A percentile compares a stretch with the other conserved stretches of the same genome.
These are phyloP conservation scores for Wallacemonas sp. DNA, from an alignment of 208 protist genomes.

Conservation along the genomic window DNA sequence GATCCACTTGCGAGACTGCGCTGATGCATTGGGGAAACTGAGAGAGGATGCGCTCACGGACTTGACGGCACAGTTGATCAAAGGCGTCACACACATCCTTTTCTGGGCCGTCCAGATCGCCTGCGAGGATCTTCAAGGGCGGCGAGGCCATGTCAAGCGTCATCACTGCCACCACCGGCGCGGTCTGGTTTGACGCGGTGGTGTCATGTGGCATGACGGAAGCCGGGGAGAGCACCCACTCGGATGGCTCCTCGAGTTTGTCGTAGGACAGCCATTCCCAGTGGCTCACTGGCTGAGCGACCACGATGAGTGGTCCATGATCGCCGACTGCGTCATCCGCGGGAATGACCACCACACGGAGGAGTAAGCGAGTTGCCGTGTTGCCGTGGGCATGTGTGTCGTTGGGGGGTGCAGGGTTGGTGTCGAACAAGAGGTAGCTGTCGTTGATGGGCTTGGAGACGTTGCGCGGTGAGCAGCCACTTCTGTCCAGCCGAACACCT, in stretches of 20 bases:
- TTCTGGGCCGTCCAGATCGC: neutral
- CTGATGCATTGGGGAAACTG: neutral
- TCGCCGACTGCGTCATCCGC: neutral
- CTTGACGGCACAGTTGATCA: neutral
- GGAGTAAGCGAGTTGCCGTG: neutral
- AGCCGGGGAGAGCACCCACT: conserved; percentile 4
- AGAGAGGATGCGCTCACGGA: neutral
- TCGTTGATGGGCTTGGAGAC: neutral
- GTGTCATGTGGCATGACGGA: neutral
- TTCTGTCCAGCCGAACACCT: neutral
- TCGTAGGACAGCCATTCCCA: neutral
- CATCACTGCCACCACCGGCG: neutral
- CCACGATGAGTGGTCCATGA: neutral
- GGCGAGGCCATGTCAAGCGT: neutral
- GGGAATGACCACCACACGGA: conserved; percentile 2
- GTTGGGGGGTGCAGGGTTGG: neutral
- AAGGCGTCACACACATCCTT: neutral
- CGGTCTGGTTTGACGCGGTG: neutral
- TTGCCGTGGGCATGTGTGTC: neutral
- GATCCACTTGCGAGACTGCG: no score
- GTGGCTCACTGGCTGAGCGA: conserved; percentile 5
- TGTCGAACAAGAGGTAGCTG: neutral
- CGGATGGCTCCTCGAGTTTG: neutral
- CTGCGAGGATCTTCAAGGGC: neutral
- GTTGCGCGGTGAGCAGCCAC: neutral